phyloP scores from a whole-genome alignment of 2,329 filamentous ascomycete genomes.

The Bipolaris victoriae region DNA sequence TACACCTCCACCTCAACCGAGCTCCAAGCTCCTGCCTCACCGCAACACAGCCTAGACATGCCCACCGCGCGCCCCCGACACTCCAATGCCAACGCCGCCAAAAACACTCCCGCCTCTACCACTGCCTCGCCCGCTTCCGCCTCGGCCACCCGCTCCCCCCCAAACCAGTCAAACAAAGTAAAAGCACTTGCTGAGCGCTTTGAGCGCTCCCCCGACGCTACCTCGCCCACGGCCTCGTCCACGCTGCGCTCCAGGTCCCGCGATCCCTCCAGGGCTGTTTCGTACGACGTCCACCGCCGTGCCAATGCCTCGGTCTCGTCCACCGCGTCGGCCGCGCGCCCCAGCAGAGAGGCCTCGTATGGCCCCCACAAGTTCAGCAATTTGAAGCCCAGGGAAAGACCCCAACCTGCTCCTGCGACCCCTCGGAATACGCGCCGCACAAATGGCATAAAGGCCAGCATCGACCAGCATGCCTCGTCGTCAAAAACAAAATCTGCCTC shows the following conservation, averaged over 20 bases:
- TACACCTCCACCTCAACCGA: slow-evolving; percentile 24
- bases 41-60: slow-evolving; percentile 24
- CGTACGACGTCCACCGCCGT: slow-evolving; percentile 22
- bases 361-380: slow-evolving; percentile 47
- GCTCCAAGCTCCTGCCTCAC: slow-evolving; percentile 17
- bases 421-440: slow-evolving; percentile 34
- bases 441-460: slow-evolving; percentile 35
- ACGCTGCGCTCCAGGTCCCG: slow-evolving; percentile 30
- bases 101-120: slow-evolving; percentile 33
- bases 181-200: slow-evolving; percentile 47
- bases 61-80: slow-evolving; percentile 33
- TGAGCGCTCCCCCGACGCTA: slow-evolving; percentile 40
- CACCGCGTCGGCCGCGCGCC: slow-evolving; percentile 37
- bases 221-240: slow-evolving; percentile 27
- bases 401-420: slow-evolving; percentile 42
- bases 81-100: slow-evolving; percentile 37
- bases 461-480: slow-evolving; percentile 33
- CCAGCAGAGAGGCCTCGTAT: slow-evolving; percentile 40
- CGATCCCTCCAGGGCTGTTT: slow-evolving; percentile 23
- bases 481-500: slow-evolving; percentile 35
- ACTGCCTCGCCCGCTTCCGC: slow-evolving; percentile 41
- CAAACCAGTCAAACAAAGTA: slow-evolving; percentile 41
- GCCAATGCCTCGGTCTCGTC: slow-evolving; percentile 31
- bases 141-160: slow-evolving; percentile 26
- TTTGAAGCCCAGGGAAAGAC: slow-evolving; percentile 44